Base-by-base conservation (phyloP, 352 stramenopile genomes). In the Globisporangium ultimum region DNA sequence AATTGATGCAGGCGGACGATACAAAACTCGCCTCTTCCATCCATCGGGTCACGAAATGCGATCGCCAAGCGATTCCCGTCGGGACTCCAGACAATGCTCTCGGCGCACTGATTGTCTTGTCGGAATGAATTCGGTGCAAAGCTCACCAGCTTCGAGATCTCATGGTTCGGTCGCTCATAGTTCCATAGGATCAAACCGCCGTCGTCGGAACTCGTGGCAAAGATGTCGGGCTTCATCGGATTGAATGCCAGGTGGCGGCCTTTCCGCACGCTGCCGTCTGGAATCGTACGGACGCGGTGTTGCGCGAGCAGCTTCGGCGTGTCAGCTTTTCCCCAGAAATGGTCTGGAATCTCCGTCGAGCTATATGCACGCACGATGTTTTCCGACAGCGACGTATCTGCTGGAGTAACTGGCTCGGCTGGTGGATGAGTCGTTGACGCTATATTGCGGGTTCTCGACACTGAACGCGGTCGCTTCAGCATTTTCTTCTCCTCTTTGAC, bases 101-200 rank as follows among this genome's bases (percentile, higher is more conserved):
- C 85, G 15, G 81, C 77, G 63, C 82, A 93, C 20, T 72, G 67
- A 55, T 64, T 79, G 2, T 88, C 77, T n/a, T 63, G 55, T 0
- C 86, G 86, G 46, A 95, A 89, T 11, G 83, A 88, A 6, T 60
- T 38, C 52, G 86, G 71, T 10, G 57, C 67, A 28, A 95, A 68
- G 52, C 66, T 77, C 59, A 85, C 78, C 42, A 93, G 66, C 58
- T 84, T 86, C 14, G 67, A 50, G 38, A 95, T 65, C 12, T 84
- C 67, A 66, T 91, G 81, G 2, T 71, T 75, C 22, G 83, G 62
- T 12, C 75, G 70, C 38, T 80, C 59, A 61, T 93, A 95, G 43
- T 73, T 87, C 86, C 86, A 95, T 46, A 95, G 51, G 11, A 88
- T 88, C 17, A 95, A 54, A 0, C 79, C 84, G 43, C 86, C 86